Evolutionary conservation across 1,284 basidiomycete species (phyloP).

Genomic region (Boletus albobrunnescens): DNA sequence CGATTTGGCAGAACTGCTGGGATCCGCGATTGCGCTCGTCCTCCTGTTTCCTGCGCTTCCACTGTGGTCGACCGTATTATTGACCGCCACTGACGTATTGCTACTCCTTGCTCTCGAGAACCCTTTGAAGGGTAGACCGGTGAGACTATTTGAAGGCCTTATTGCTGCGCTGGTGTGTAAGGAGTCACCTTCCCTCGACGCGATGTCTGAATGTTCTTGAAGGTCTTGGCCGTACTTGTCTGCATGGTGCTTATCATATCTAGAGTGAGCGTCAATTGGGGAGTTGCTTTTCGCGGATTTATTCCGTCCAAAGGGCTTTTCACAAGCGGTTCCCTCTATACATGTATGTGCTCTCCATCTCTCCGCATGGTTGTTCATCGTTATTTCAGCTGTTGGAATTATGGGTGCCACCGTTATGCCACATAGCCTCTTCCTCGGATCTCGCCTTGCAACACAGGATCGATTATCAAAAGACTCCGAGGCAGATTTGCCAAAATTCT

Average conservation of each 20-base stretch:
- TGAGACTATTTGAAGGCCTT: slow-evolving; percentile 59
- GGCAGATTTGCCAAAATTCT: slow-evolving; percentile 11
- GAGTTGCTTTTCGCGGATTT: slow-evolving; percentile 78
- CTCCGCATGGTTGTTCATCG: slow-evolving; percentile 3
- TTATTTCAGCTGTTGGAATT: slow-evolving; percentile 69
- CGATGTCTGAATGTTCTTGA: neutral
- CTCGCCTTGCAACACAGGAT: slow-evolving; percentile 79
- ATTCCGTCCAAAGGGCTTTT: slow-evolving; percentile 73
- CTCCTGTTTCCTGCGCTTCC: slow-evolving; percentile 70
- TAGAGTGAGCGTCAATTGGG: slow-evolving; percentile 75
- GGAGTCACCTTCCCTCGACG: neutral
- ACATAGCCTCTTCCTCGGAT: slow-evolving; percentile 87
- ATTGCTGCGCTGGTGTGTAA: slow-evolving; percentile 55
- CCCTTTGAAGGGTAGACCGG: slow-evolving; percentile 41
- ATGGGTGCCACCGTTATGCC: slow-evolving; percentile 88
- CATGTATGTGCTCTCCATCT: slow-evolving; percentile 45
- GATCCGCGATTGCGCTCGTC: slow-evolving; percentile 71
- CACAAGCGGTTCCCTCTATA: slow-evolving; percentile 67
- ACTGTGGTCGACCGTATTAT: slow-evolving; percentile 62
- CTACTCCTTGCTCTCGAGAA: slow-evolving; percentile 53
- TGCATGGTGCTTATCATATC: slow-evolving; percentile 82
- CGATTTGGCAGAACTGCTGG: slow-evolving; percentile 60
- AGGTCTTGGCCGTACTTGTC: slow-evolving; percentile 78
- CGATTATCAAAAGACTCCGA: slow-evolving; percentile 40
- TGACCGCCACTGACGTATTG: slow-evolving; percentile 71